Conservation (phyloP, 257 asterid species). For the Solanum arcanum region DNA sequence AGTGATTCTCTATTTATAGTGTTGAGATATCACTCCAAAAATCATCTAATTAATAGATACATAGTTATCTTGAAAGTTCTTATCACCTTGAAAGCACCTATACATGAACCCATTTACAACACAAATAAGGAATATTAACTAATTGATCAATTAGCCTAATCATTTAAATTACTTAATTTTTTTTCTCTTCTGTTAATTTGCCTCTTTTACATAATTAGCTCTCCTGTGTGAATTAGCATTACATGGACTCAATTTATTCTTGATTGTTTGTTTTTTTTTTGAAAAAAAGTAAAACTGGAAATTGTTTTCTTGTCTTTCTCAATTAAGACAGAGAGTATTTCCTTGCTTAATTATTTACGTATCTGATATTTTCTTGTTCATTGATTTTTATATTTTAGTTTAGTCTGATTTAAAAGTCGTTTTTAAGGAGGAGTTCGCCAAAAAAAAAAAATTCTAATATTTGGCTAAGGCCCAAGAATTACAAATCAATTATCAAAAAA, state of each 20-base stretch:
- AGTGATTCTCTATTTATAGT: too few species aligned
- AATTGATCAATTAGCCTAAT: neutral
- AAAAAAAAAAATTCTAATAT: neutral
- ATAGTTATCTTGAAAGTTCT: too few species aligned
- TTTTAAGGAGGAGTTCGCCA: neutral
- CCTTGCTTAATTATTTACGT: neutral
- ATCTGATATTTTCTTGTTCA: neutral
- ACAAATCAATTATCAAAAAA: too few species aligned
- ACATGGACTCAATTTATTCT: neutral
- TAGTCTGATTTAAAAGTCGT: neutral
- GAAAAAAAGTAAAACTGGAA: too few species aligned
- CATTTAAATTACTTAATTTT: neutral
- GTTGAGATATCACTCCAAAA: too few species aligned
- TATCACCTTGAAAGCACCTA: too few species aligned
- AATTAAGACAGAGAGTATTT: neutral
- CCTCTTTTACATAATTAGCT: neutral
- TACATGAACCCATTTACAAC: too few species aligned
- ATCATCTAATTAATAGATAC: too few species aligned
- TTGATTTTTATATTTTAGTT: neutral
- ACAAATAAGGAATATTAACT: neutral
- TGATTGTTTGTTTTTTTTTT: neutral
- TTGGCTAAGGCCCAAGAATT: neutral
- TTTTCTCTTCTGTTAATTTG: neutral
- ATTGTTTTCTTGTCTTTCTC: neutral
- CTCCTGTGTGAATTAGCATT: neutral